A percentile compares a stretch with the other conserved stretches of the same genome.
Conservation (phyloP, 2,329 filamentous ascomycete species). For the Monosporascus sp. region DNA sequence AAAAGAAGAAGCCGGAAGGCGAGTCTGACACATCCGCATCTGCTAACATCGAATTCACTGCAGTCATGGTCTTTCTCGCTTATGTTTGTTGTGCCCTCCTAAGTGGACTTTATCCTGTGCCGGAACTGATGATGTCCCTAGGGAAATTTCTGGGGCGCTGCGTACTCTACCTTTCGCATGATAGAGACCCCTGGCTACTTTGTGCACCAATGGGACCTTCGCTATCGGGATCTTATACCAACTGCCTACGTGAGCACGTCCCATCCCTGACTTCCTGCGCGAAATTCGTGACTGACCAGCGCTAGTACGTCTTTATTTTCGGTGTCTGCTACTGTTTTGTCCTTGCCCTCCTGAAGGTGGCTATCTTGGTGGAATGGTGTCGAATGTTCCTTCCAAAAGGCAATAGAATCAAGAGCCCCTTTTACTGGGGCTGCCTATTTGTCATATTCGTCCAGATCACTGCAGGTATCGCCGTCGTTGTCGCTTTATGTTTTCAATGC, state of each 20-base stretch:
- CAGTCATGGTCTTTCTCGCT: background rate
- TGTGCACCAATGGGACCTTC: slow-evolving; percentile 31
- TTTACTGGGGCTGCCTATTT: slow-evolving; percentile 17
- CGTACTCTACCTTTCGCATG: slow-evolving; percentile 11
- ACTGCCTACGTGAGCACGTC: slow-evolving; percentile 20
- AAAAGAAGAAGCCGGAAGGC: too few species aligned
- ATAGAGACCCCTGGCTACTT: slow-evolving; percentile 28
- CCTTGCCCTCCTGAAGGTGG: slow-evolving; percentile 33
- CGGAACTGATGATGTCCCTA: background rate
- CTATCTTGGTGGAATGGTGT: slow-evolving; percentile 40
- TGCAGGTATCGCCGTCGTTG: slow-evolving; percentile 12
- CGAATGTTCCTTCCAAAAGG: slow-evolving; percentile 21
- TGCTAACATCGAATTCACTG: too few species aligned
- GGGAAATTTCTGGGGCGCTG: background rate
- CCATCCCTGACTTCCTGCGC: too few species aligned
- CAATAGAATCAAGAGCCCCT: slow-evolving; percentile 16
- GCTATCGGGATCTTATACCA: slow-evolving; percentile 21
- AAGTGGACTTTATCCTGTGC: too few species aligned
- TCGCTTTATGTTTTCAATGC: slow-evolving; percentile 20
- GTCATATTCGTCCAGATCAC: slow-evolving; percentile 15
- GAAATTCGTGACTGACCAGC: background rate
- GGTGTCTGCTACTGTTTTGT: slow-evolving; percentile 30
- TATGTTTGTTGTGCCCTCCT: background rate
- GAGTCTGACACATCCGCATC: too few species aligned
- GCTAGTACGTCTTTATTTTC: slow-evolving; percentile 23